Evolutionary conservation across 148 eudicot species (phyloP), one percentile per base, ranked within the genome.

Genomic region (Salicornia ramosissima): DNA sequence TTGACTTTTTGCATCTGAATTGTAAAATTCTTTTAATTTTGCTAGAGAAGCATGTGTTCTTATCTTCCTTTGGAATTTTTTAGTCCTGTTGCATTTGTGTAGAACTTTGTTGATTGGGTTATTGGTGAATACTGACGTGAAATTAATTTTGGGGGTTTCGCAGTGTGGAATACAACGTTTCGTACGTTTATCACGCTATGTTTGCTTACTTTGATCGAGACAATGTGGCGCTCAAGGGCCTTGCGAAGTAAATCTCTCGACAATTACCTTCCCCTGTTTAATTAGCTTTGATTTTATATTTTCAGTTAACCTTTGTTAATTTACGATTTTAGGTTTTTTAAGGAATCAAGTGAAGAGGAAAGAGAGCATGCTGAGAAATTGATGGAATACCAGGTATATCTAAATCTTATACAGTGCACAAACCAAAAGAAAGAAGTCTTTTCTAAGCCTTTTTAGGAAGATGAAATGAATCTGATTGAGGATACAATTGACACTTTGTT

Each of bases 111-210:
- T 15, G 63, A 15, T 19, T 4, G 12, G 16, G n/a, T 60, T 22
- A 3, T 30, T 22, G n/a, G 10, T 12, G 19, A 60, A 31, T 43
- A 19, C 26, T 10, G 24, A 55, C 39, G 18, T 39, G 10, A 34
- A 0, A 16, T 10, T 28, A 54, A 54, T 9, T 54, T 25, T 16
- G 2, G 62, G 26, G 49, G 7, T 71, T 51, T 77, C 70, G 61
- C 92, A 93, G 98, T 75, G 98, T 93, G 78, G 98, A 93, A 70
- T 93, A 90, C 86, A 90, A 86, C 60, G 96, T 90, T 55, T 93
- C 98, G 0, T 93, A 93, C 53, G 96, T 85, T 54, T 93, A 93
- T 71, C 98, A 93, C 52, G 95, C 96, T 22, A 73, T 93, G 92
- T 93, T 28, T 75, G 98, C 98, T 43, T 93, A 88, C 83, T 93